Conservation (phyloP, 1,139 yeast genomes). For the Protomyces inundatus region DNA sequence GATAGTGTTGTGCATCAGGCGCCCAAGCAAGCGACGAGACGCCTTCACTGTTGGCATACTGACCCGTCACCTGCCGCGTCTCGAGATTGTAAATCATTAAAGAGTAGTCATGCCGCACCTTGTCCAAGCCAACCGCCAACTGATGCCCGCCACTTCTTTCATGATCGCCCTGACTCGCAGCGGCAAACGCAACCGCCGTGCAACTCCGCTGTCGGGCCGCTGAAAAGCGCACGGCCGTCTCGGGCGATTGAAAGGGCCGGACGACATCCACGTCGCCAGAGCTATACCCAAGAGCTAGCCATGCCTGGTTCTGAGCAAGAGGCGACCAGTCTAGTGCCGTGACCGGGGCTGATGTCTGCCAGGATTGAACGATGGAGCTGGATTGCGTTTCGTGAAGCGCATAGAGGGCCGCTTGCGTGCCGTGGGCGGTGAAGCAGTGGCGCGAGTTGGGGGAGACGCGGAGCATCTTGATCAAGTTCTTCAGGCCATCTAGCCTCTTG, state of each 20-base stretch:
- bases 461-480: background rate
- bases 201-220: constrained; percentile 18
- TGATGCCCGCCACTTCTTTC: background rate
- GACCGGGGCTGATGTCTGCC: background rate
- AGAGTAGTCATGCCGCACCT: constrained; percentile 71
- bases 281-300: background rate
- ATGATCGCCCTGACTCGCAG: background rate
- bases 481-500: no score
- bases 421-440: background rate
- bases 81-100: constrained; percentile 71
- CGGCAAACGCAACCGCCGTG: constrained; percentile 13
- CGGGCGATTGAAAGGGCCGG: background rate
- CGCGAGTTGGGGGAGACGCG: background rate
- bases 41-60: constrained; percentile 24
- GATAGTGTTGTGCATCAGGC: constrained; percentile 52
- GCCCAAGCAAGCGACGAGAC: constrained; percentile 45
- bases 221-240: background rate
- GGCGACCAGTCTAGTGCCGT: background rate
- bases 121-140: constrained; percentile 74
- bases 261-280: background rate
- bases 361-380: background rate
- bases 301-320: background rate
- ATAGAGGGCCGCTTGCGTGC: background rate
- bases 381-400: background rate
- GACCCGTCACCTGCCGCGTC: constrained; percentile 36